Conservation (phyloP, 257 asterid species). For the Apocynum venetum region DNA sequence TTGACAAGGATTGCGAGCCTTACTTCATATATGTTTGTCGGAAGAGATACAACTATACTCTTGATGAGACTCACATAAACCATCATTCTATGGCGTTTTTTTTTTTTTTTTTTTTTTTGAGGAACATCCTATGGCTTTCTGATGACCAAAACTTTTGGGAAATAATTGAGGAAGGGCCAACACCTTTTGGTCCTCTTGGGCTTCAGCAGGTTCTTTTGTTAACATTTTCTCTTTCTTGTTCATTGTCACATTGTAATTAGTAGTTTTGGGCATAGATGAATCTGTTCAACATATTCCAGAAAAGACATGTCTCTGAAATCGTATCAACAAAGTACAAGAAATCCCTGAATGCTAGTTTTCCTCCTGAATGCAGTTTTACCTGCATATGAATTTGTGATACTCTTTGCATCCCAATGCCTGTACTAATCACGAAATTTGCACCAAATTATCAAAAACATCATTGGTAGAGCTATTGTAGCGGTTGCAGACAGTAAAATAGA, state of each 20-base stretch:
- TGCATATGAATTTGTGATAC: slow-evolving; percentile 96
- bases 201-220: slow-evolving; percentile 68
- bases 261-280: not conserved
- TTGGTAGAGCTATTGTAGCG: slow-evolving; percentile 81
- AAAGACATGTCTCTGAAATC: not conserved
- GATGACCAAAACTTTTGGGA: slow-evolving; percentile 95
- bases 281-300: not conserved
- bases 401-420: slow-evolving; percentile 86
- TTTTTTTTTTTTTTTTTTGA: too few species aligned
- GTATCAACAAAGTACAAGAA: not conserved
- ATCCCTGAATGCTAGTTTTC: not conserved
- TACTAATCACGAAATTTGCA: slow-evolving; percentile 82
- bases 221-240: not conserved
- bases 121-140: slow-evolving; percentile 71
- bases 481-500: slow-evolving; percentile 71
- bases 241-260: not conserved
- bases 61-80: slow-evolving; percentile 91
- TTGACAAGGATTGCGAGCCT: slow-evolving; percentile 55
- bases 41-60: slow-evolving; percentile 80
- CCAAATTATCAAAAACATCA: slow-evolving; percentile 86
- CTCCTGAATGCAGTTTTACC: slow-evolving; percentile 56
- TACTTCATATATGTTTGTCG: slow-evolving; percentile 72
- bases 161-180: slow-evolving; percentile 67
- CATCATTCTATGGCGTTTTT: slow-evolving; percentile 23
- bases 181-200: slow-evolving; percentile 72